Conservation (phyloP, 2,329 filamentous ascomycete species). For the Aspergillus sojae region DNA sequence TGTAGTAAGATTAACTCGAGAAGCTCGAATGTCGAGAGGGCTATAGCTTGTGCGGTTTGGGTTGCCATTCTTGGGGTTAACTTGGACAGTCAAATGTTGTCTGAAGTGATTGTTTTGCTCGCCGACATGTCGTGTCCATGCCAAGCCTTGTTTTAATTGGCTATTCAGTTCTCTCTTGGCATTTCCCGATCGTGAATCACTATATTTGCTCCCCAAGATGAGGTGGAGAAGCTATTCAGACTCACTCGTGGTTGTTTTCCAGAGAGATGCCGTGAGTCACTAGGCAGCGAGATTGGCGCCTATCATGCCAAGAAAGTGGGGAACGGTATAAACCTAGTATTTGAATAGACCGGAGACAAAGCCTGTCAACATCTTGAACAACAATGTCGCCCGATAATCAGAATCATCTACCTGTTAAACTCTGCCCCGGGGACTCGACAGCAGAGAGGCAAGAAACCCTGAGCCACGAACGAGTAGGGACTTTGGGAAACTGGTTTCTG, state of each 20-base stretch:
- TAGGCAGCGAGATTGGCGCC: neutral
- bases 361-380: neutral
- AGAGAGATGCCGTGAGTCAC: neutral
- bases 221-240: neutral
- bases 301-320: neutral
- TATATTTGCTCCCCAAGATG: too few relatives aligned
- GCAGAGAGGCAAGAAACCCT: neutral
- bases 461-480: neutral
- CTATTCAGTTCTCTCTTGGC: neutral
- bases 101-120: too few relatives aligned
- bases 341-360: neutral
- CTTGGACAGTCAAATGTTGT: neutral
- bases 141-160: neutral
- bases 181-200: accelerated
- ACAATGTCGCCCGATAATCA: neutral
- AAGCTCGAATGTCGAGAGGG: neutral
- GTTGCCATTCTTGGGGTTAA: neutral
- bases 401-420: neutral
- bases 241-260: neutral
- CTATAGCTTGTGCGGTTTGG: neutral
- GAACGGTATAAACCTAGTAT: neutral
- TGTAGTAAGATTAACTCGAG: neutral
- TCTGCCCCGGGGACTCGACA: neutral
- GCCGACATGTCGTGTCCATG: neutral
- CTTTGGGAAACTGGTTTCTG: neutral